These are phyloP conservation scores for Lindgomyces ingoldianus DNA, from an alignment of 495 filamentous ascomycete species.

Conservation along the genomic window DNA sequence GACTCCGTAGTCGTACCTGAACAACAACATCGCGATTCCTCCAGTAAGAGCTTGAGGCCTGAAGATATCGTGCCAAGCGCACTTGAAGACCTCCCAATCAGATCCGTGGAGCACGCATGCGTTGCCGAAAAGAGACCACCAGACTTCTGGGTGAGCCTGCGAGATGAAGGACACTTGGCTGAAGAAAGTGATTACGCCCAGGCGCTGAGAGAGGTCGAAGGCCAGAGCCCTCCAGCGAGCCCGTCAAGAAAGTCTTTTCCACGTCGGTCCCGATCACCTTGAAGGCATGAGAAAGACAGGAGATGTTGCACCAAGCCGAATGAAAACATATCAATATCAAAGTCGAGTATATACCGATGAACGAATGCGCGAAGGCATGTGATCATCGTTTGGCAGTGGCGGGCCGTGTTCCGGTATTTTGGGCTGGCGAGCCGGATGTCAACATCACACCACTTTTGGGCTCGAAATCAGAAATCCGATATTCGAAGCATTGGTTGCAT, in stretches of 20 bases:
- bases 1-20: conserved; percentile 20
- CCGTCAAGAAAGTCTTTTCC: conserved; percentile 6
- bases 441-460: too few species aligned
- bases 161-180: conserved; percentile 8
- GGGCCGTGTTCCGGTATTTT: too few species aligned
- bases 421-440: too few species aligned
- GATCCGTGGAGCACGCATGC: conserved; percentile 3
- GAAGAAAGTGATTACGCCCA: conserved; percentile 25
- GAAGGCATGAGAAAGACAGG: not conserved
- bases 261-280: conserved; percentile 2
- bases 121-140: not conserved
- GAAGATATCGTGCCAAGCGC: conserved; percentile 32
- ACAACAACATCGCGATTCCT: not conserved
- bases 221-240: conserved; percentile 6
- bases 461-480: too few species aligned
- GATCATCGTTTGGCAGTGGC: too few species aligned
- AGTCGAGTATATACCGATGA: too few species aligned
- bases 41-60: conserved; percentile 6
- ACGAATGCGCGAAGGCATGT: too few species aligned
- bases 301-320: too few species aligned
- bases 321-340: too few species aligned
- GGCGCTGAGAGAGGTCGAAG: conserved; percentile 28
- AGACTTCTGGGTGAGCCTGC: not conserved
- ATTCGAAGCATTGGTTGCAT: too few species aligned
- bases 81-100: conserved; percentile 2